phyloP scores from a whole-genome alignment of 1,284 basidiomycete species.

The Ustilago nuda region DNA sequence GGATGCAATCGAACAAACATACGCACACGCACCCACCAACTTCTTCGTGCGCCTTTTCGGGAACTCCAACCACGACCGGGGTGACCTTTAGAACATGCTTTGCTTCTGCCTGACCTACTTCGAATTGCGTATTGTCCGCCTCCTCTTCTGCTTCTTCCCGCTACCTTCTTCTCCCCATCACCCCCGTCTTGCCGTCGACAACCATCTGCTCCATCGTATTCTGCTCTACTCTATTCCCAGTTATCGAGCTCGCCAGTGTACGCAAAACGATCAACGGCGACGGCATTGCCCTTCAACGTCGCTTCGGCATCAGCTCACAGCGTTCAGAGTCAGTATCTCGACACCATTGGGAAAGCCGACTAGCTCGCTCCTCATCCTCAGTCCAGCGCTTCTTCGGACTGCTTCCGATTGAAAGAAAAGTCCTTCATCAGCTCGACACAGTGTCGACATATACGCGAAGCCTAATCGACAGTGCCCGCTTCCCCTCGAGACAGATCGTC shows the following conservation, averaged over 20 bases:
- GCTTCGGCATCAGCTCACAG: not conserved
- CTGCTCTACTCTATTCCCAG: not conserved
- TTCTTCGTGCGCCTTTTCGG: constrained; percentile 29
- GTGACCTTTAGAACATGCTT: not conserved
- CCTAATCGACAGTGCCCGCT: not conserved
- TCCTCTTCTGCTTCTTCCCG: not conserved
- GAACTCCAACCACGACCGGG: constrained; percentile 25
- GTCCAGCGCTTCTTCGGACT: not conserved
- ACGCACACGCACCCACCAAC: not conserved
- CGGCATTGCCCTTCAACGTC: not conserved
- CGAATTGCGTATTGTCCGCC: not conserved
- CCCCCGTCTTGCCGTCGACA: not conserved
- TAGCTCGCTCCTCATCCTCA: not conserved
- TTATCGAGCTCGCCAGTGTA: not conserved
- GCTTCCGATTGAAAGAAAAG: not conserved
- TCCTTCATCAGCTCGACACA: not conserved
- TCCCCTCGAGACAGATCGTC: not conserved
- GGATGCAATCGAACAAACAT: constrained; percentile 22
- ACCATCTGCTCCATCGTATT: not conserved
- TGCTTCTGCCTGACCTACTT: not conserved
- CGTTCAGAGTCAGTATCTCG: not conserved
- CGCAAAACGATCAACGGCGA: not conserved
- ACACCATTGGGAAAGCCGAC: not conserved
- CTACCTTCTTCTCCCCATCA: constrained; percentile 4
- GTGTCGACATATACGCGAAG: constrained; percentile 2